These are phyloP conservation scores for Cucumis variabilis DNA, from an alignment of 331 rosid genomes.

Conservation along the genomic window DNA sequence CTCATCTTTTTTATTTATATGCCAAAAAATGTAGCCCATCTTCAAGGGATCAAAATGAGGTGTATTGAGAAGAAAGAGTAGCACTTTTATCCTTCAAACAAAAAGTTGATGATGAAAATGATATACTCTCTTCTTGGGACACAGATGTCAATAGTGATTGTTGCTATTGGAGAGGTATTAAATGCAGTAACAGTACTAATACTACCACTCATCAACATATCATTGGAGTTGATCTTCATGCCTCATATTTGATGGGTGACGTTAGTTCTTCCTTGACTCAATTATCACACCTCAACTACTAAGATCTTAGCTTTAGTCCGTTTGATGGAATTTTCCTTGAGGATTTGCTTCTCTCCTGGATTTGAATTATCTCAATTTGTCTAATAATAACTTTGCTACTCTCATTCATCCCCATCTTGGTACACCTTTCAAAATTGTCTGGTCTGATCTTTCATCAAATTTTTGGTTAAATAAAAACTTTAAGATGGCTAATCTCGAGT, in stretches of 20 bases:
- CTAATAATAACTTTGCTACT: background rate
- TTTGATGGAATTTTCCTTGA: background rate
- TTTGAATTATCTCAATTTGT: background rate
- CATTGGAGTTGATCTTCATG: conserved; percentile 31
- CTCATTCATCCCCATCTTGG: background rate
- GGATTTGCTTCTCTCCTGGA: conserved; percentile 2
- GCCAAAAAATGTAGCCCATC: background rate
- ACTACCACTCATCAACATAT: conserved; percentile 35
- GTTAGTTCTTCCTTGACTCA: conserved; percentile 15
- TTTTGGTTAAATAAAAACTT: background rate
- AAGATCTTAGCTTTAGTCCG: background rate
- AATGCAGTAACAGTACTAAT: conserved; percentile 5
- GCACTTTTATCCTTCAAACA: background rate
- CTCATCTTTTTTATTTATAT: background rate
- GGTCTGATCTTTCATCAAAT: background rate
- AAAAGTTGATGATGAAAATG: background rate
- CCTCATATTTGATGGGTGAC: background rate
- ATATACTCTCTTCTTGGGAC: conserved; percentile 33
- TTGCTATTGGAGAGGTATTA: conserved; percentile 40
- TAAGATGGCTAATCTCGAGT: background rate
- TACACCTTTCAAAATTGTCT: background rate
- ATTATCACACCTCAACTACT: background rate
- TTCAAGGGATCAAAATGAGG: background rate
- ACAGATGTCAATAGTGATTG: conserved; percentile 17
- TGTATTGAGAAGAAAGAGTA: background rate